These are phyloP conservation scores for Podospora tetraspora DNA, from an alignment of 495 filamentous ascomycete genomes.

Conservation along the genomic window DNA sequence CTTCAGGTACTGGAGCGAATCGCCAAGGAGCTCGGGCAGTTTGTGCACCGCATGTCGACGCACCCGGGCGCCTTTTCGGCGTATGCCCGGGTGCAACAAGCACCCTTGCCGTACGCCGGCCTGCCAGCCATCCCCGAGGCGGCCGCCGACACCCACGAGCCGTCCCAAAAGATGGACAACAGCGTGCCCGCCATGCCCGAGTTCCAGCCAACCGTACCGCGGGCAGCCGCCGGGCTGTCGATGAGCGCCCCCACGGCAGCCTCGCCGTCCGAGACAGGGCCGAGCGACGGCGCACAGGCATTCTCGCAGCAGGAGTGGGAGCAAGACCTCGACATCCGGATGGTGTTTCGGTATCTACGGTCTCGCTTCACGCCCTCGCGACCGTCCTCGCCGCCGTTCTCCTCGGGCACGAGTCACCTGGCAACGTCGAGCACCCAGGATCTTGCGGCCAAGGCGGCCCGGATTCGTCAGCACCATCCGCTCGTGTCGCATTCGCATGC, in stretches of 20 bases:
- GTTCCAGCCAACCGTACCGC: conserved; percentile 47
- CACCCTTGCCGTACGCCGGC: conserved; percentile 50
- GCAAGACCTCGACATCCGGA: conserved; percentile 72
- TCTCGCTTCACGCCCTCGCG: conserved; percentile 57
- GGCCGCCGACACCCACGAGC: conserved; percentile 26
- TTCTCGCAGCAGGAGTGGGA: conserved; percentile 79
- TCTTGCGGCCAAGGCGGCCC: conserved; percentile 67
- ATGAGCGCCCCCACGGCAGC: conserved; percentile 14
- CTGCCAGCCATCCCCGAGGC: conserved; percentile 50
- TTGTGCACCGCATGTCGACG: conserved; percentile 77
- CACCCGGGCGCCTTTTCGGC: conserved; percentile 71
- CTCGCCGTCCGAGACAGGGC: conserved; percentile 10
- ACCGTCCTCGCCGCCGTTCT: conserved; percentile 33
- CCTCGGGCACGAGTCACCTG: conserved; percentile 38
- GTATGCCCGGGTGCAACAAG: conserved; percentile 53
- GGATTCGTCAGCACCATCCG: conserved; percentile 81
- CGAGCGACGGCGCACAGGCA: conserved; percentile 10
- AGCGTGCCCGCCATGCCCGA: conserved; percentile 31
- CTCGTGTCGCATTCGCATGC: conserved; percentile 51
- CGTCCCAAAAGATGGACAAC: conserved; percentile 18
- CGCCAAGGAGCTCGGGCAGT: conserved; percentile 74
- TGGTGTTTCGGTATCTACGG: conserved; percentile 81
- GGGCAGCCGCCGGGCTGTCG: conserved; percentile 27
- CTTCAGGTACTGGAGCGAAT: conserved; percentile 73
- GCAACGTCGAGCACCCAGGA: conserved; percentile 54